Evolutionary conservation across 495 filamentous ascomycete genomes (phyloP).

Genomic region (Daldinia loculata): DNA sequence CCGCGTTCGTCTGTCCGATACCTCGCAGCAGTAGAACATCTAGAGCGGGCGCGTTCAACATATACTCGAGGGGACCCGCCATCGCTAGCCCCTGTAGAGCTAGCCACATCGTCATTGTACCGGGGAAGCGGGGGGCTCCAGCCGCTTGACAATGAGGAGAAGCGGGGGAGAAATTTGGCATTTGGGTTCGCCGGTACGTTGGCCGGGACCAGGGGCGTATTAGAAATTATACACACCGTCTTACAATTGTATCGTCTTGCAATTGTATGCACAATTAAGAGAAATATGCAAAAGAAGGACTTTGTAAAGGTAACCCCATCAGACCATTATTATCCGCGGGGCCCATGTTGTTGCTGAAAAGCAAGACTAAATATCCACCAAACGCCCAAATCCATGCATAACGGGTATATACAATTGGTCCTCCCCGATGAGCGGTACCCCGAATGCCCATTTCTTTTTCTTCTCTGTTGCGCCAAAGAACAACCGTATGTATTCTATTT

Average conservation of each 20-base stretch:
- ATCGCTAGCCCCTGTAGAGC: neutral
- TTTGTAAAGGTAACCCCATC: neutral
- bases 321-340: neutral
- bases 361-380: constrained; percentile 22
- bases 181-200: neutral
- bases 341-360: neutral
- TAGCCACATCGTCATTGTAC: neutral
- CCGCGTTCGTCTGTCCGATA: neutral
- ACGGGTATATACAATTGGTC: constrained; percentile 38
- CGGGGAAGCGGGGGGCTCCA: constrained; percentile 12
- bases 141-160: constrained; percentile 26
- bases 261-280: neutral
- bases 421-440: neutral
- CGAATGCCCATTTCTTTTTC: constrained; percentile 15
- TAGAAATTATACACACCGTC: neutral
- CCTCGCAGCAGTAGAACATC: neutral
- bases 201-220: neutral
- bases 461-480: constrained; percentile 17
- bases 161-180: constrained; percentile 23
- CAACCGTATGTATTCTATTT: constrained; percentile 28
- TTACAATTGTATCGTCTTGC: neutral
- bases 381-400: constrained; percentile 38
- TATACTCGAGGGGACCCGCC: neutral
- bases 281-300: neutral
- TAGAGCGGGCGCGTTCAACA: neutral